A percentile compares a stretch with the other conserved stretches of the same genome.
These are phyloP conservation scores for Diospyros kaki DNA, from an alignment of 148 eudicot species.

Conservation along the genomic window DNA sequence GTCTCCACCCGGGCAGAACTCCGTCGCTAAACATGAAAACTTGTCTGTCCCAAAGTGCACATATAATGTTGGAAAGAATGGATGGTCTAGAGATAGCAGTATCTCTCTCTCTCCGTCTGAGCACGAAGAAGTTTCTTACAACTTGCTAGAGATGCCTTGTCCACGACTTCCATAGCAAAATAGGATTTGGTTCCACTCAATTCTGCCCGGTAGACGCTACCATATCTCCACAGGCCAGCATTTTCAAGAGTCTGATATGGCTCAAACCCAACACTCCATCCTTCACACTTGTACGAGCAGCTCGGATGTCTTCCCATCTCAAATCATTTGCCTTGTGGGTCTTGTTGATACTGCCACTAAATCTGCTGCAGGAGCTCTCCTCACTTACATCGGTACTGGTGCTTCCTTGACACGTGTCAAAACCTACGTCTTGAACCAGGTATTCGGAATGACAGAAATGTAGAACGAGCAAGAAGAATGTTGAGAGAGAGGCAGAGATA, in stretches of 20 bases:
- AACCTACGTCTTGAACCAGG: no score
- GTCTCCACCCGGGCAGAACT: constrained; percentile 75
- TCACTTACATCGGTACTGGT: constrained; percentile 65
- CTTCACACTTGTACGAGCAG: constrained; percentile 33
- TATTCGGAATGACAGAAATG: no score
- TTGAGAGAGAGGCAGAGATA: no score
- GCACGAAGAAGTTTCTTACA: constrained; percentile 69
- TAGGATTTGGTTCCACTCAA: constrained; percentile 57
- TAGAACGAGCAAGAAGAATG: no score
- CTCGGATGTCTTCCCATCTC: constrained; percentile 72
- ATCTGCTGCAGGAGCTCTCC: constrained; percentile 73
- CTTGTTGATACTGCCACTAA: constrained; percentile 56
- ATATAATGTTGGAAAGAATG: constrained; percentile 64
- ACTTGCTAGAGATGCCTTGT: constrained; percentile 59
- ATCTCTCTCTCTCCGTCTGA: constrained; percentile 64
- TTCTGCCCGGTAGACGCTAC: constrained; percentile 68
- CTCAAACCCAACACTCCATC: constrained; percentile 57
- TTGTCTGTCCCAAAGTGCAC: constrained; percentile 69
- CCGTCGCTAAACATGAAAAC: constrained; percentile 78
- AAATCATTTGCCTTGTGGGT: constrained; percentile 67
- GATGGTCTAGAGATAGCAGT: constrained; percentile 57
- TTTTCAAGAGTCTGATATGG: constrained; percentile 61
- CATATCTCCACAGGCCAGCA: constrained; percentile 78
- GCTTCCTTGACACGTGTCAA: constrained; percentile 41
- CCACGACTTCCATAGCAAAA: constrained; percentile 81